These are phyloP conservation scores for Recurvomyces mirabilis DNA, from an alignment of 495 filamentous ascomycete genomes.

Conservation along the genomic window DNA sequence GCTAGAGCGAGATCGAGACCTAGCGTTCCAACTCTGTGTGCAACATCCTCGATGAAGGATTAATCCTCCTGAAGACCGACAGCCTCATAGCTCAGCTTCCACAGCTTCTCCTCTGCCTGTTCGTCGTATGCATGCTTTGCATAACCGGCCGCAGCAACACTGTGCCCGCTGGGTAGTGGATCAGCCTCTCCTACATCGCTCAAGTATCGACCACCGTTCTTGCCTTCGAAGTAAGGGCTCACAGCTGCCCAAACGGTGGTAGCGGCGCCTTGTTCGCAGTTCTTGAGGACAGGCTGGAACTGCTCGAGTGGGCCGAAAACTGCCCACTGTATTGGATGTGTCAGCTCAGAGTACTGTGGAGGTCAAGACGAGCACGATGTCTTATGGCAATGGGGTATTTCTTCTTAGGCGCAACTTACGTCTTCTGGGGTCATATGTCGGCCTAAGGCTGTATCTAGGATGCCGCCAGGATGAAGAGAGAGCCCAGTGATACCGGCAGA, in stretches of 20 bases:
- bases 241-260: conserved; percentile 27
- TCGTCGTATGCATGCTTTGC: conserved; percentile 31
- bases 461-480: conserved; percentile 23
- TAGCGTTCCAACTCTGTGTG: too few species aligned
- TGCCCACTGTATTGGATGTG: conserved; percentile 6
- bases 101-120: conserved; percentile 34
- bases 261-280: conserved; percentile 24
- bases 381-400: too few species aligned
- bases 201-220: conserved; percentile 27
- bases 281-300: conserved; percentile 13
- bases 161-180: conserved; percentile 5
- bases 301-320: conserved; percentile 2
- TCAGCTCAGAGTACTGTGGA: not conserved
- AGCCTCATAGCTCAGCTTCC: conserved; percentile 26
- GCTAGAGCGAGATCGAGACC: too few species aligned
- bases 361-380: too few species aligned
- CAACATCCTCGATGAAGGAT: too few species aligned
- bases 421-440: conserved; percentile 20
- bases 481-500: conserved; percentile 11
- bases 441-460: conserved; percentile 20
- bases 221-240: conserved; percentile 18
- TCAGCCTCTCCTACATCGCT: conserved; percentile 26
- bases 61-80: too few species aligned
- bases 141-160: conserved; percentile 20
- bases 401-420: too few species aligned